Conservation (phyloP, 2,329 filamentous ascomycete genomes). For the Ophiostoma quercus region DNA sequence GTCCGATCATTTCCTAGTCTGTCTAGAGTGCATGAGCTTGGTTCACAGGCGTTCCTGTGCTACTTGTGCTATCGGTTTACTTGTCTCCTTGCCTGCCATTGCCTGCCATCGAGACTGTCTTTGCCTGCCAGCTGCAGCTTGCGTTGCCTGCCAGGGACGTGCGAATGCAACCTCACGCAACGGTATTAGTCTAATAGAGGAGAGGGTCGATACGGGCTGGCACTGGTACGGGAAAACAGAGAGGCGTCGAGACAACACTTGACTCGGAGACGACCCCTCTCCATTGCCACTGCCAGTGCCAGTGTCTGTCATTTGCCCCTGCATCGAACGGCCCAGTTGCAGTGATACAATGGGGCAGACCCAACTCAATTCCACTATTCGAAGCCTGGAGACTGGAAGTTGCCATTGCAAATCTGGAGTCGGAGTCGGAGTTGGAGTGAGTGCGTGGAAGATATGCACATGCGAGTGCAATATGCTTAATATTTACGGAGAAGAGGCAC, state of each 20-base stretch:
- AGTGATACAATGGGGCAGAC: not conserved
- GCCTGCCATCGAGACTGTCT: not conserved
- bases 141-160: not conserved
- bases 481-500: not conserved
- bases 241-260: too few relatives aligned
- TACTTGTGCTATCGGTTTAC: not conserved
- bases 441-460: not conserved
- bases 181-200: slow-evolving; percentile 6
- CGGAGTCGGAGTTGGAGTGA: too few relatives aligned
- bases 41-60: not conserved
- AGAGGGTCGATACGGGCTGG: not conserved
- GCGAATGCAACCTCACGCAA: not conserved
- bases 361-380: not conserved
- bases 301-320: slow-evolving; percentile 4
- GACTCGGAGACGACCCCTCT: not conserved
- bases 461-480: not conserved
- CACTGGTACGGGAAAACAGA: not conserved
- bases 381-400: not conserved
- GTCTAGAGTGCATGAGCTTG: not conserved
- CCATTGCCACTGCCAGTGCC: not conserved
- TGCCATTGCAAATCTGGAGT: not conserved
- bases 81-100: not conserved
- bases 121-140: not conserved
- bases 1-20: not conserved
- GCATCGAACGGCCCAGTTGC: not conserved